These are phyloP conservation scores for Xylariales sp. DNA, from an alignment of 2,329 filamentous ascomycete species.

Conservation along the genomic window DNA sequence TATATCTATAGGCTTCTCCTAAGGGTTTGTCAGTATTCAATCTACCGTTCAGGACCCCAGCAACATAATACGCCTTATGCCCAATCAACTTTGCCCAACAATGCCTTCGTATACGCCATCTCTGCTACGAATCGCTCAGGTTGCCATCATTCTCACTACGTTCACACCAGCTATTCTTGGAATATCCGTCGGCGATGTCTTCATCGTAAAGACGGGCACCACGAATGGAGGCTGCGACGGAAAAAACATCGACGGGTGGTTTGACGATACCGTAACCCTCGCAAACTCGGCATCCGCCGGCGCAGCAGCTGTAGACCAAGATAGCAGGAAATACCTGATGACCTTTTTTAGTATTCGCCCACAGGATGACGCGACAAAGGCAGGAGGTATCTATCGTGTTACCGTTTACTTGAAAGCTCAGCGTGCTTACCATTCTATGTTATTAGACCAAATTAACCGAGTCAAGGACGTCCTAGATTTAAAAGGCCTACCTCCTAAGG, in stretches of 20 bases:
- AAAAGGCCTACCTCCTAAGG: constrained; percentile 7
- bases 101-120: not conserved
- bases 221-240: constrained; percentile 29
- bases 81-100: not conserved
- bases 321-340: constrained; percentile 30
- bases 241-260: constrained; percentile 28
- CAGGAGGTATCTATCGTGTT: constrained; percentile 19
- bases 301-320: constrained; percentile 25
- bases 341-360: constrained; percentile 30
- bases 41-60: no score
- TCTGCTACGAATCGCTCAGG: not conserved
- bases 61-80: not conserved
- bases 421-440: not conserved
- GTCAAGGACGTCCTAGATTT: constrained; percentile 18
- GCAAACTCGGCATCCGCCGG: constrained; percentile 18
- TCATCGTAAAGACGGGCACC: constrained; percentile 23
- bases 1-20: no score
- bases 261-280: constrained; percentile 26
- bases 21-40: no score
- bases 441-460: constrained; percentile 19
- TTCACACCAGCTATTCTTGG: not conserved
- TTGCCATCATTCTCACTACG: not conserved
- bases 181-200: constrained; percentile 23
- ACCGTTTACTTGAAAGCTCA: not conserved
- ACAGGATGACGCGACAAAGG: constrained; percentile 19